Evolutionary conservation across 2,329 filamentous ascomycete species (phyloP).

Genomic region (Aspergillus neoniger): DNA sequence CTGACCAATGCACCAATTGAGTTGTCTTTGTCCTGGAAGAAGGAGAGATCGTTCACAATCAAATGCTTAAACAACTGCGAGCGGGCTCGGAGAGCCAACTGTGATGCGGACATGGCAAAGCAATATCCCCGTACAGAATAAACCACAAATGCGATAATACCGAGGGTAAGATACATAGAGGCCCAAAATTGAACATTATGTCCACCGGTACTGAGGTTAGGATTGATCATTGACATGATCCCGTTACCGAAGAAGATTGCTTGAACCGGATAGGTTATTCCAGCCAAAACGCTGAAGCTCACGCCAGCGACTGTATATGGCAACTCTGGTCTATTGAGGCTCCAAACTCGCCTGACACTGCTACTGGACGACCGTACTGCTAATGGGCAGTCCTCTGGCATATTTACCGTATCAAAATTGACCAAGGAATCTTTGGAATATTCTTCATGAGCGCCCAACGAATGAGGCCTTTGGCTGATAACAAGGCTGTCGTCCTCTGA

Average conservation of each 20-base stretch:
- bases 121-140: conserved; percentile 14
- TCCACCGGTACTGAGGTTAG: conserved; percentile 11
- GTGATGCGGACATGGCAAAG: conserved; percentile 16
- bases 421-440: neutral
- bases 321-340: conserved; percentile 7
- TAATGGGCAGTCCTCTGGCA: neutral
- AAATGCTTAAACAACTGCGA: neutral
- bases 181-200: conserved; percentile 15
- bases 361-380: neutral
- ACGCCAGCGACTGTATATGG: conserved; percentile 2
- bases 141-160: conserved; percentile 10
- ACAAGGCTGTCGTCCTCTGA: neutral
- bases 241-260: conserved; percentile 18
- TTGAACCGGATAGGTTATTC: conserved; percentile 15
- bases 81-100: conserved; percentile 14
- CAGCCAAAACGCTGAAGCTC: conserved; percentile 11
- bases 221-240: conserved; percentile 15
- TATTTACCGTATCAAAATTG: neutral
- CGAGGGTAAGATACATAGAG: conserved; percentile 15
- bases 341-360: conserved; percentile 1
- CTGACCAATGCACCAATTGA: neutral
- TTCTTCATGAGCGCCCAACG: neutral
- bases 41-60: conserved; percentile 4
- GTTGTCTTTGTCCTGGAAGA: conserved; percentile 7
- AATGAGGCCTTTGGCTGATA: neutral